Conservation (phyloP, 257 asterid genomes). For the Gentiana macrophylla region DNA sequence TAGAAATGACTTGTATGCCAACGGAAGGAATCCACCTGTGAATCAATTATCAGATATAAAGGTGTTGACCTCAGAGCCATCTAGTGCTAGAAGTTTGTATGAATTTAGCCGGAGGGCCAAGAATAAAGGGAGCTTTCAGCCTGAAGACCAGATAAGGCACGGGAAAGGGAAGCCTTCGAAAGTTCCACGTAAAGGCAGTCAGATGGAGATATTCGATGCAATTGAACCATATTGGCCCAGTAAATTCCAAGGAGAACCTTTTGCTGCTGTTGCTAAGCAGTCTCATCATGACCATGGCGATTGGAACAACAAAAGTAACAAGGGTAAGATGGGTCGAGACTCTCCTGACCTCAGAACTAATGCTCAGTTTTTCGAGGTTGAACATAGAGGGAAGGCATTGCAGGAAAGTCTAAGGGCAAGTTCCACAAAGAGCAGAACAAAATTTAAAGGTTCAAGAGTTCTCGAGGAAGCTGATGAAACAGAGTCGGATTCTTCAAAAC, state of each 20-base stretch:
- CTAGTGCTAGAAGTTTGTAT: constrained; percentile 35
- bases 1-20: constrained; percentile 36
- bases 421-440: constrained; percentile 40
- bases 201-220: constrained; percentile 37
- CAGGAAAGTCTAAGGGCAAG: constrained; percentile 34
- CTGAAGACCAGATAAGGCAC: constrained; percentile 50
- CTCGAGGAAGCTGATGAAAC: constrained; percentile 65
- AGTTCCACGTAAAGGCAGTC: constrained; percentile 46
- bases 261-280: constrained; percentile 41
- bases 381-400: constrained; percentile 32
- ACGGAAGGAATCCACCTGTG: constrained; percentile 58
- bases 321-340: constrained; percentile 49
- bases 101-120: constrained; percentile 44
- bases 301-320: constrained; percentile 40
- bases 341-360: constrained; percentile 40
- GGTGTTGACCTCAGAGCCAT: constrained; percentile 64
- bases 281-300: constrained; percentile 31
- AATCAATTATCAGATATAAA: constrained; percentile 77
- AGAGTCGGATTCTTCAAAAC: constrained; percentile 91
- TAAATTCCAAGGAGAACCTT: constrained; percentile 35
- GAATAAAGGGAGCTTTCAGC: constrained; percentile 37
- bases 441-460: constrained; percentile 30
- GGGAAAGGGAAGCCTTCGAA: constrained; percentile 56
- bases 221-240: constrained; percentile 44
- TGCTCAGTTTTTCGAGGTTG: constrained; percentile 38